These are phyloP conservation scores for Pholiota microspora DNA, from an alignment of 768 basidiomycete species.

Conservation along the genomic window DNA sequence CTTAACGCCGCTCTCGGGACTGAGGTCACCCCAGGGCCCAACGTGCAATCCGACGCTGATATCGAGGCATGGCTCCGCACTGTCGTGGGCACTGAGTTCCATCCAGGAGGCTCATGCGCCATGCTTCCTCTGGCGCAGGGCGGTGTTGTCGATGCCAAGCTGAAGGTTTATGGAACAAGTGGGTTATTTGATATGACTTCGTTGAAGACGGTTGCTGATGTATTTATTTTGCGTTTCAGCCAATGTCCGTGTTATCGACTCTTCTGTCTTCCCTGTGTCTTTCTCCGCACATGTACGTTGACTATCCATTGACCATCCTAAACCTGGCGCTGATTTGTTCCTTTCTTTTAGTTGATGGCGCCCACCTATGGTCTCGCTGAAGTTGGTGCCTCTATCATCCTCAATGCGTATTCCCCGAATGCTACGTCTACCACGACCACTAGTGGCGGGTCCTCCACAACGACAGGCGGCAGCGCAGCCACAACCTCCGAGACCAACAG, in stretches of 20 bases:
- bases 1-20: slow-evolving; percentile 36
- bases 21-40: slow-evolving; percentile 25
- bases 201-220: background rate
- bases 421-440: background rate
- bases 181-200: background rate
- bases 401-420: background rate
- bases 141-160: slow-evolving; percentile 31
- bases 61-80: slow-evolving; percentile 51
- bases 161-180: slow-evolving; percentile 31
- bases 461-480: background rate
- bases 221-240: slow-evolving; percentile 10
- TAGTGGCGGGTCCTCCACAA: background rate
- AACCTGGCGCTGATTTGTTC: background rate
- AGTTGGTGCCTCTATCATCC: slow-evolving; percentile 22
- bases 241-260: slow-evolving; percentile 59
- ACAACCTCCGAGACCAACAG: background rate
- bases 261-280: slow-evolving; percentile 53
- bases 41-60: slow-evolving; percentile 50
- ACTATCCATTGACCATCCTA: too few relatives aligned
- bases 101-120: slow-evolving; percentile 39
- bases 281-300: slow-evolving; percentile 28
- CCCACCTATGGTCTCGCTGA: slow-evolving; percentile 27
- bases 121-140: slow-evolving; percentile 30
- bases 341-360: slow-evolving; percentile 15
- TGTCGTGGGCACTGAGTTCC: slow-evolving; percentile 51